Conservation (phyloP, 257 asterid genomes). For the Primulina eburnea region DNA sequence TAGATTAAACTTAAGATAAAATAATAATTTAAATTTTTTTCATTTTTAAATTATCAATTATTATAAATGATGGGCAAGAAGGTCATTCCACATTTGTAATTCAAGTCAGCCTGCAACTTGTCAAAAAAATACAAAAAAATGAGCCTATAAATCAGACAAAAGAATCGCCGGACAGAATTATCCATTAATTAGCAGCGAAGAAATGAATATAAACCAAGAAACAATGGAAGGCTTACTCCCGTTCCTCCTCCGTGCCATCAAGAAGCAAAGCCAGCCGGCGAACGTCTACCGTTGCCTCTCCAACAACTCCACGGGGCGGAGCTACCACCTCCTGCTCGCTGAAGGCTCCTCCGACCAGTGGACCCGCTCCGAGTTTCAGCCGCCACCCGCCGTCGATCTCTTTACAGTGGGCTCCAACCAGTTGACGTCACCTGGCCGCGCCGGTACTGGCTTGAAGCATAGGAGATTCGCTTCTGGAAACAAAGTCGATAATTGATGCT, state of each 20-base stretch:
- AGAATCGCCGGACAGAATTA: neutral
- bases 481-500: neutral
- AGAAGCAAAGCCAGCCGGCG: conserved; percentile 45
- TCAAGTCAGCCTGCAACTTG: neutral
- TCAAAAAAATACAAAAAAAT: no score
- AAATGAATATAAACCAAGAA: neutral
- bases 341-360: conserved; percentile 36
- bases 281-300: conserved; percentile 49
- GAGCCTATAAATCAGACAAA: neutral
- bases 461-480: conserved; percentile 27
- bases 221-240: conserved; percentile 76
- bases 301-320: conserved; percentile 53
- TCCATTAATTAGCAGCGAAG: neutral
- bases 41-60: no score
- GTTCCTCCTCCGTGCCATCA: conserved; percentile 49
- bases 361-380: conserved; percentile 16
- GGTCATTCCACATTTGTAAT: neutral
- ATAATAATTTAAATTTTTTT: no score
- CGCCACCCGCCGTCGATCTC: conserved; percentile 21
- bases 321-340: conserved; percentile 51
- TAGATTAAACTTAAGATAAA: no score
- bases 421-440: conserved; percentile 2
- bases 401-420: conserved; percentile 14
- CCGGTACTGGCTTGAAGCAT: conserved; percentile 27
- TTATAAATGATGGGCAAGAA: neutral